phyloP scores from a whole-genome alignment of 1,284 basidiomycete genomes.

The Sanghuangporus sanghuang region DNA sequence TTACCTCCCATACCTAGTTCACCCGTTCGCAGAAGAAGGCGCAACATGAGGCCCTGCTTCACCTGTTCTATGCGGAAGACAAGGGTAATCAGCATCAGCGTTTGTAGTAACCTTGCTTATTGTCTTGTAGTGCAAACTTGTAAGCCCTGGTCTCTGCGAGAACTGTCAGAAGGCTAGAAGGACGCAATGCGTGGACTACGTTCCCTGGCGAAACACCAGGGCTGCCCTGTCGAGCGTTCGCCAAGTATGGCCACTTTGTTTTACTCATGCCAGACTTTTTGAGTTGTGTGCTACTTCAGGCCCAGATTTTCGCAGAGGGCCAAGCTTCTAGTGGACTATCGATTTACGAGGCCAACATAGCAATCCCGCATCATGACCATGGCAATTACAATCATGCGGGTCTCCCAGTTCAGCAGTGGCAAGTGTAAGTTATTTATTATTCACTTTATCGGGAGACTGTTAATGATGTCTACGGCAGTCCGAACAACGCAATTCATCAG shows the following conservation, averaged over 20 bases:
- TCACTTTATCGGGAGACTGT: not conserved
- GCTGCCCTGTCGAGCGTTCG: not conserved
- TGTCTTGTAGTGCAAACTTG: not conserved
- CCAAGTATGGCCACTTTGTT: not conserved
- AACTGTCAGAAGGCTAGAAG: not conserved
- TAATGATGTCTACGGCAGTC: not conserved
- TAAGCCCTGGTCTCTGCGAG: not conserved
- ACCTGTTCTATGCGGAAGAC: not conserved
- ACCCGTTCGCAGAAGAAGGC: not conserved
- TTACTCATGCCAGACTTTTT: no score
- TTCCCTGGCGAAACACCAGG: not conserved
- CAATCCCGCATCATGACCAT: not conserved
- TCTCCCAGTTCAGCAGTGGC: not conserved
- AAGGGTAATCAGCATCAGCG: not conserved
- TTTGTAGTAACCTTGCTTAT: not conserved
- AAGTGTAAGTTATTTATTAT: not conserved
- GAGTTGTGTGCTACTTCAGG: not conserved
- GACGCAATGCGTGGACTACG: not conserved
- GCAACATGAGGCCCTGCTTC: not conserved
- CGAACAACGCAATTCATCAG: not conserved
- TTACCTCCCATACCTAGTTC: not conserved
- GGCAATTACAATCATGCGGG: not conserved
- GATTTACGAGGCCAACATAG: not conserved
- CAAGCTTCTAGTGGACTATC: not conserved
- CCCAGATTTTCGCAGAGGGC: not conserved